These are phyloP conservation scores for Kodamaea fukazawae DNA, from an alignment of 805 yeast genomes.

Conservation along the genomic window DNA sequence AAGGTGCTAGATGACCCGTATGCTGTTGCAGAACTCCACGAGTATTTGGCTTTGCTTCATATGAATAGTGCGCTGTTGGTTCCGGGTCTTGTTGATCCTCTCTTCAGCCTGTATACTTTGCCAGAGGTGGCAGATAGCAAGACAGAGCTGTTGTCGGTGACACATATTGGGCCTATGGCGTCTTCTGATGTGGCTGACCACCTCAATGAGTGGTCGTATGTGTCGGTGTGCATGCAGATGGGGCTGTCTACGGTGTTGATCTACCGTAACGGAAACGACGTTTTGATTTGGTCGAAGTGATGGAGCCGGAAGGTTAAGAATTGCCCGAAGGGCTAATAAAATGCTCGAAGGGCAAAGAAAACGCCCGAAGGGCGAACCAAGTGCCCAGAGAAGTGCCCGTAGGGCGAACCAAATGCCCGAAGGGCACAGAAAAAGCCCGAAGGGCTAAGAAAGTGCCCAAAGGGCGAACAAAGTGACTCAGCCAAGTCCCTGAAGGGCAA, in stretches of 20 bases:
- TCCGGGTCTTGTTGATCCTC: conserved; percentile 6
- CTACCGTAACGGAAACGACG: conserved; percentile 2
- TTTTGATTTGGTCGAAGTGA: neutral
- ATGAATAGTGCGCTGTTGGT: conserved; percentile 17
- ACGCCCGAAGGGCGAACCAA: too few relatives aligned
- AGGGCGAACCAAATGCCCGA: too few relatives aligned
- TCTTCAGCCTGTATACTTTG: conserved; percentile 8
- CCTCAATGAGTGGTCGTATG: neutral
- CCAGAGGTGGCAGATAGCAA: conserved; percentile 1
- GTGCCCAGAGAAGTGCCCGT: too few relatives aligned
- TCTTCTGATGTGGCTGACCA: neutral
- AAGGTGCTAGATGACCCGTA: neutral
- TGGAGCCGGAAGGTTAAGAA: too few relatives aligned
- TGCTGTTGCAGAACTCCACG: conserved; percentile 16
- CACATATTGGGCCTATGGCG: neutral
- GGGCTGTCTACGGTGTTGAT: neutral
- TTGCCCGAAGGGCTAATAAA: too few relatives aligned
- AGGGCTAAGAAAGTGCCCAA: too few relatives aligned
- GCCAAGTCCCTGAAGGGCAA: too few relatives aligned
- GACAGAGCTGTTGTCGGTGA: neutral
- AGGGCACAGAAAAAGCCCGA: too few relatives aligned
- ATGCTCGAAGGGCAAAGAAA: too few relatives aligned
- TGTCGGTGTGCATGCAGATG: neutral
- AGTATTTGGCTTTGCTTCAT: conserved; percentile 18
- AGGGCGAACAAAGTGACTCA: too few relatives aligned